These are phyloP conservation scores for Ziziphus jujuba DNA, from an alignment of 306 rosid genomes.

Conservation along the genomic window DNA sequence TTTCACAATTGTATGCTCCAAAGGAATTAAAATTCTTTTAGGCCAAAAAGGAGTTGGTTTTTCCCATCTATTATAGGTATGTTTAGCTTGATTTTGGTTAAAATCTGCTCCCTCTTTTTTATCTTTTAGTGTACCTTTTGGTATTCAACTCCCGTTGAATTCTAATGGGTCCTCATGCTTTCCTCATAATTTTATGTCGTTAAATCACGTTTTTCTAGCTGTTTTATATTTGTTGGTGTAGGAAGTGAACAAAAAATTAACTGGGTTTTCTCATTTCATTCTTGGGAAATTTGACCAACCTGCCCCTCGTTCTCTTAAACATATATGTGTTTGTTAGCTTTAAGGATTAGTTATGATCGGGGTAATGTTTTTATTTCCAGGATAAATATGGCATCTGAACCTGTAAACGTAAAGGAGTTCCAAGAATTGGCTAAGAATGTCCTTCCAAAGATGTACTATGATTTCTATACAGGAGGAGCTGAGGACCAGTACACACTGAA, in stretches of 20 bases:
- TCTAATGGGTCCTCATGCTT: not conserved
- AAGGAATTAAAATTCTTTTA: not conserved
- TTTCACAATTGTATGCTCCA: not conserved
- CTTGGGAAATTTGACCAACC: too few species aligned
- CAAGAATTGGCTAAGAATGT: slow-evolving; percentile 54
- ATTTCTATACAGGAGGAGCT: slow-evolving; percentile 63
- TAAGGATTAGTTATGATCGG: not conserved
- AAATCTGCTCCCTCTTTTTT: too few species aligned
- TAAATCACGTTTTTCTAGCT: not conserved
- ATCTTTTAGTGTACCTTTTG: not conserved
- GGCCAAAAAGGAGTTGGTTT: not conserved
- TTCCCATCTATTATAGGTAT: not conserved
- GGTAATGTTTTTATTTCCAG: slow-evolving; percentile 26
- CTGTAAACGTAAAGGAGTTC: slow-evolving; percentile 58
- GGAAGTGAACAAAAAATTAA: not conserved
- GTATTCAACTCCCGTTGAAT: not conserved
- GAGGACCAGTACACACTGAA: slow-evolving; percentile 54
- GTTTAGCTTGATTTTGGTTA: not conserved
- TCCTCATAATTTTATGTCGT: not conserved
- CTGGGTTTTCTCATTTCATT: not conserved
- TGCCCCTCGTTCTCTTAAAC: too few species aligned
- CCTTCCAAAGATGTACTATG: slow-evolving; percentile 63
- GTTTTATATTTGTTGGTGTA: not conserved
- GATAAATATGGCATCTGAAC: slow-evolving; percentile 46
- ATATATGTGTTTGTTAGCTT: not conserved